Percentiles rank a stretch among this genome's conserved stretches.
Conservation (phyloP, 2,329 filamentous ascomycete species). For the Talaromyces sp. region DNA sequence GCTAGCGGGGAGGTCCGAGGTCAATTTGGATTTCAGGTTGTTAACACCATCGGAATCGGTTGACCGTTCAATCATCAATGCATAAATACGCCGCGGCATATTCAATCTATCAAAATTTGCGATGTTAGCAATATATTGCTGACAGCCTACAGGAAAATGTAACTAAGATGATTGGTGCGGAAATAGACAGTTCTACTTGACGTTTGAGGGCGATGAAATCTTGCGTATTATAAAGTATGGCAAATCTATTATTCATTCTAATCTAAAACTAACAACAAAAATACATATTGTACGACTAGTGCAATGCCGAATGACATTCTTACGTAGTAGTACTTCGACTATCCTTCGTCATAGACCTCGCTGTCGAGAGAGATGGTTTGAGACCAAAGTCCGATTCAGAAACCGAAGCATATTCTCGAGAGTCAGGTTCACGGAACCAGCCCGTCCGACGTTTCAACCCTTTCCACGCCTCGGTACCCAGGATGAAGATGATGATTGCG, state of each 20-base stretch:
- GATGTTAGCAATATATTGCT: not conserved
- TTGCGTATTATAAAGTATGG: too few species aligned
- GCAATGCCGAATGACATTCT: not conserved
- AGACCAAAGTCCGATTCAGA: conserved; percentile 17
- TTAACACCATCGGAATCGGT: not conserved
- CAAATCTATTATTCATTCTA: not conserved
- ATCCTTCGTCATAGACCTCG: conserved; percentile 12
- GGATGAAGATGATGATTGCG: conserved; percentile 59
- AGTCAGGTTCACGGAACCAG: conserved; percentile 18
- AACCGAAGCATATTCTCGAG: not conserved
- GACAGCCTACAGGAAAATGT: not conserved
- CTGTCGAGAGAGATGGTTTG: conserved; percentile 3
- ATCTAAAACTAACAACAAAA: not conserved
- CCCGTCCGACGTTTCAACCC: conserved; percentile 60
- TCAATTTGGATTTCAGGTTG: not conserved
- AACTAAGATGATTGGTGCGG: not conserved
- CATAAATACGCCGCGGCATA: not conserved
- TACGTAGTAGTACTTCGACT: conserved; percentile 6
- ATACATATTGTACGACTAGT: not conserved
- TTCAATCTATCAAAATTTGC: not conserved
- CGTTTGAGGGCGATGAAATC: not conserved
- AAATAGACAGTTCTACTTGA: not conserved
- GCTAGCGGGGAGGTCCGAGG: not conserved
- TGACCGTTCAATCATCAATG: not conserved
- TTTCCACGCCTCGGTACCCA: conserved; percentile 65